phyloP scores from a whole-genome alignment of 2,329 filamentous ascomycete species.

The Claviceps sp. region DNA sequence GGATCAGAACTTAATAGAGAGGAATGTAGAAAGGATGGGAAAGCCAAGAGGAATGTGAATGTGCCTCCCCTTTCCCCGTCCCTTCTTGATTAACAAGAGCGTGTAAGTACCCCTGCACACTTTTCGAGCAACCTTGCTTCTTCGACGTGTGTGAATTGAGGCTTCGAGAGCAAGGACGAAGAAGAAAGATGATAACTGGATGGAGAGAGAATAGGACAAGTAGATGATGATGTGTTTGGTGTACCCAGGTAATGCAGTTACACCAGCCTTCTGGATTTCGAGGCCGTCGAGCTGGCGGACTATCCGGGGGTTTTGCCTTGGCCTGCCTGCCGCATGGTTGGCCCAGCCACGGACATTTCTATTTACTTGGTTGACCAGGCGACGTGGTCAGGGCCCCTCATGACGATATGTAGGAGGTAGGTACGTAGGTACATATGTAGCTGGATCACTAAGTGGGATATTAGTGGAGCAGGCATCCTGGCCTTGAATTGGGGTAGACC shows the following conservation, averaged over 20 bases:
- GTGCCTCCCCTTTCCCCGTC: neutral
- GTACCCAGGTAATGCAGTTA: neutral
- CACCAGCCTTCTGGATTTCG: slow-evolving; percentile 8
- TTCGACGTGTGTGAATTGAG: neutral
- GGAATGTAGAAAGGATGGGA: neutral
- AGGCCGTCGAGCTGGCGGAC: neutral
- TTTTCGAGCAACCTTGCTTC: neutral
- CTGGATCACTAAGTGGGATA: too few relatives aligned
- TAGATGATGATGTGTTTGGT: too few relatives aligned
- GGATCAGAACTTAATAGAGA: slow-evolving; percentile 1
- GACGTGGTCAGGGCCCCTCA: slow-evolving; percentile 6
- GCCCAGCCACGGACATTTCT: slow-evolving; percentile 20
- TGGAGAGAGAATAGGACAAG: neutral
- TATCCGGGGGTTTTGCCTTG: slow-evolving; percentile 3
- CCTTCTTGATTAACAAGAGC: neutral
- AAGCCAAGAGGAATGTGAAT: neutral
- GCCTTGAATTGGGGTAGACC: too few relatives aligned
- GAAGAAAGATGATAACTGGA: neutral
- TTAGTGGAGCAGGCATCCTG: too few relatives aligned
- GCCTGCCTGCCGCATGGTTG: slow-evolving; percentile 9
- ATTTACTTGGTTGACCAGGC: slow-evolving; percentile 18
- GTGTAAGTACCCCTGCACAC: neutral
- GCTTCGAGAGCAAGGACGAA: neutral
- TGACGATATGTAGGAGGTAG: neutral
- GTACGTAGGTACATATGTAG: neutral